Evolutionary conservation across 805 yeast genomes (phyloP), one percentile per base, ranked within the genome.

Genomic region (Yarrowia phangngaensis): DNA sequence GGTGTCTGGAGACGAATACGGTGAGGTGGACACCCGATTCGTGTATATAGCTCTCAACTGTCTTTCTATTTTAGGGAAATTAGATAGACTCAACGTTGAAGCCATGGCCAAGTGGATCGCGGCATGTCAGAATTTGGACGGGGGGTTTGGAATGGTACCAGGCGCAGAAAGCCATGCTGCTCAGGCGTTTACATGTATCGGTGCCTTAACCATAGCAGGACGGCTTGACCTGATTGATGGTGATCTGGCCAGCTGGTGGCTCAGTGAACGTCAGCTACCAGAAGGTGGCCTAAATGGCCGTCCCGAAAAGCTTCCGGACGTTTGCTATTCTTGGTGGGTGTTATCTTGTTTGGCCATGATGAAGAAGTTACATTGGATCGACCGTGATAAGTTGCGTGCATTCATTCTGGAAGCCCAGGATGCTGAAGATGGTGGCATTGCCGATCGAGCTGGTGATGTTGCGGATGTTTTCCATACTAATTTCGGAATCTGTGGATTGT

Each of bases 311-410:
- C 67, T 87, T 14, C 95, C 97, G 0, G 99, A 92, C 64, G 95
- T 86, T n/a, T 92, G 99, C 62, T 92, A 92, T 63, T 80, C 92
- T 57, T 92, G 97, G 95, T 92, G 99, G 99, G 95, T 88, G 8
- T 63, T 88, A 16, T 82, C 94, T 2, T 74, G 87, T 2, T 65
- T 89, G 51, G 74, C 83, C 0, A 79, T 86, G 27, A 69, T 90
- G 15, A 76, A 69, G 0, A 79, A 75, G 53, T 63, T 79, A 14
- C 75, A 84, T 55, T 88, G 95, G 88, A 82, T 92, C n/a, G 82
- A 86, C 59, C 71, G 70, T 20, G 72, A 66, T 4, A 78, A 74
- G 56, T 67, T 92, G 51, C 72, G 74, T 46, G 63, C 66, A 2
- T 92, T 88, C 60, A 88, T 92, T 4, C 64, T 90, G 29, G 60